These are phyloP conservation scores for Sclerotiophoma versabilis DNA, from an alignment of 2,329 filamentous ascomycete species.

Conservation along the genomic window DNA sequence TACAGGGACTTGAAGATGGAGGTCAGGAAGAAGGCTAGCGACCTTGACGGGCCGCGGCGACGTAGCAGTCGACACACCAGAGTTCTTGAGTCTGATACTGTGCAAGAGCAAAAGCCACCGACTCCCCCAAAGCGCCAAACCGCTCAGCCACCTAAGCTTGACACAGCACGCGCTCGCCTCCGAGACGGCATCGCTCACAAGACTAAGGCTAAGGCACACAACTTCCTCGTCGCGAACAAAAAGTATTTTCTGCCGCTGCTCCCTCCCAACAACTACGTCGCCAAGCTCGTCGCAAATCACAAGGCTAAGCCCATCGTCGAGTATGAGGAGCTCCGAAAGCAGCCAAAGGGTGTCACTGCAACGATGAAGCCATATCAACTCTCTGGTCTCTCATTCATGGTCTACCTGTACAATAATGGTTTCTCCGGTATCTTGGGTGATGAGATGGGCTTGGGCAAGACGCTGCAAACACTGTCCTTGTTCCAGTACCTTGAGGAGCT, in stretches of 20 bases:
- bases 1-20: constrained; percentile 46
- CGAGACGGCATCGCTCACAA: constrained; percentile 51
- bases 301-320: constrained; percentile 40
- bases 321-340: constrained; percentile 52
- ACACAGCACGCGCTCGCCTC: constrained; percentile 51
- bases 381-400: constrained; percentile 98
- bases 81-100: constrained; percentile 44
- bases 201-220: constrained; percentile 55
- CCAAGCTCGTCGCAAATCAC: constrained; percentile 44
- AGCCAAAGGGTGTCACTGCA: constrained; percentile 58
- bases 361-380: constrained; percentile 93
- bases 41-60: constrained; percentile 25
- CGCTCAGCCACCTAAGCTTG: constrained; percentile 31
- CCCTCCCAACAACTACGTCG: constrained; percentile 53
- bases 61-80: constrained; percentile 33
- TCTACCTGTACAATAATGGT: constrained; percentile 99
- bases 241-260: constrained; percentile 58
- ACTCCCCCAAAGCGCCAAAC: constrained; percentile 14
- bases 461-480: constrained; percentile 96
- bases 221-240: constrained; percentile 55
- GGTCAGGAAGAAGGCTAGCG: constrained; percentile 26
- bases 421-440: constrained; percentile 97
- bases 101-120: constrained; percentile 17
- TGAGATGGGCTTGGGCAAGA: constrained; percentile 99
- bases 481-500: constrained; percentile 96